Evolutionary conservation across 2,329 filamentous ascomycete species (phyloP), one percentile per base, ranked within the genome.

Genomic region (Mariannaea elegans): DNA sequence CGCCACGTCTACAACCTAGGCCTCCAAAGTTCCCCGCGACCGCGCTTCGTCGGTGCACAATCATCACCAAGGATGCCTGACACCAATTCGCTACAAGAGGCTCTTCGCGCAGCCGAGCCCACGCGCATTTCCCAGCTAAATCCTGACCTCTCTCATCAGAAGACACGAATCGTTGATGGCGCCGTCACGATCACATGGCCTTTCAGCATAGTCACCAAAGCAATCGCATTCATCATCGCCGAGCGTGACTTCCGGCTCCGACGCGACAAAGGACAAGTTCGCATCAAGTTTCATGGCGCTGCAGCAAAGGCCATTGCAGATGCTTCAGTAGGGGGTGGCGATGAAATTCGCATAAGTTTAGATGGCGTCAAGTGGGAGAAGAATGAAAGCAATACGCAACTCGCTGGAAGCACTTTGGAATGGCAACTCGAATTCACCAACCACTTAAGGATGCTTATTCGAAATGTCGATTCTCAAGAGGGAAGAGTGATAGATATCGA

Each of bases 131-230:
- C 87, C 7, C 78, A 85, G 61, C 79, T 90, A 31, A 73, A 67
- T 31, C 85, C 86, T 6, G 77, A 80, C 8, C 69, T 87, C 6
- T 56, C 75, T 13, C 73, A 81, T 12, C 73, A 75, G 21, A 57
- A 71, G 2, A 73, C 77, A 6, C 78, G 78, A 61, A 78, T 80
- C 12, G 77, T 97, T 29, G 84, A 86, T 58, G 93, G 91, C 36
- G 82, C 91, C 14, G 87, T 97, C 19, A 94, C 93, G 8, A 87
- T 98, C 32, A 88, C 92, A 58, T 98, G 94, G 94, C 94, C 94
- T 0, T 97, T 92, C 76, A 97, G 91, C 65, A 90, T 90, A 19
- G 87, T 92, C 23, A 90, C 85, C 27, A 86, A 85, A 52, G 88
- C 88, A 36, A 84, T 93, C 66, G 90, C 92, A 23, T 88, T 97